Base-by-base conservation (phyloP, 495 filamentous ascomycete genomes). In the Xylaria castorea region DNA sequence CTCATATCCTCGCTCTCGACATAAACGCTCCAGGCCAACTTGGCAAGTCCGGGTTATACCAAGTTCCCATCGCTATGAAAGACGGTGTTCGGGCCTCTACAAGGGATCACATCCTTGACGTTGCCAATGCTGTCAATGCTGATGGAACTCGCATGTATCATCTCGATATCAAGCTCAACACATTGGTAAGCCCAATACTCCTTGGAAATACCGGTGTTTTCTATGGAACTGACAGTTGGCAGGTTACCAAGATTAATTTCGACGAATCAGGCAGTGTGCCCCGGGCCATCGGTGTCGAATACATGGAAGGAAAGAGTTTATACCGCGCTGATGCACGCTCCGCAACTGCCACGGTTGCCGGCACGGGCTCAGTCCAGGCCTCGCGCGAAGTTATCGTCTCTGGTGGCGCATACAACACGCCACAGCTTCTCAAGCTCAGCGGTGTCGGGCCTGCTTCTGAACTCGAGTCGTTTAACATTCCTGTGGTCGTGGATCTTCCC, bases 351-450 rank as follows among this genome's bases (percentile, higher is more conserved):
- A 67, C 60, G 1, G 70, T 71, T 7, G 87, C 87, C 53, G 82
- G 70, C 0, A 80, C 81, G 0, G 85, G 86, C 18, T 83, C 80
- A 18, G 86, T 83, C 5, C 75, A 73, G 2, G 89, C 87, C 0
- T 83, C 83, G 0, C 82, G 85, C 27, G 90, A 92, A 76, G 89
- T 93, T 48, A 90, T 93, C 71, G 58, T 93, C 11, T 80, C 90
- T 8, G 89, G 83, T 14, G 91, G 91, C 30, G 76, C 85, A 2
- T 88, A 88, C 77, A 87, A 91, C 83, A 85, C 88, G 0, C 90
- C 90, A 0, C 87, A 89, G 73, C 75, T 93, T 6, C 87, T 93
- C n/a, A 89, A 91, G 75, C 84, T 91, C 3, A 89, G 85, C 2
- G 91, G 92, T 8, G 79, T 93, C 55, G 91, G 91, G 0, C 85